phyloP scores from a whole-genome alignment of 164 flowering plant species.

The Liquidambar formosana region DNA sequence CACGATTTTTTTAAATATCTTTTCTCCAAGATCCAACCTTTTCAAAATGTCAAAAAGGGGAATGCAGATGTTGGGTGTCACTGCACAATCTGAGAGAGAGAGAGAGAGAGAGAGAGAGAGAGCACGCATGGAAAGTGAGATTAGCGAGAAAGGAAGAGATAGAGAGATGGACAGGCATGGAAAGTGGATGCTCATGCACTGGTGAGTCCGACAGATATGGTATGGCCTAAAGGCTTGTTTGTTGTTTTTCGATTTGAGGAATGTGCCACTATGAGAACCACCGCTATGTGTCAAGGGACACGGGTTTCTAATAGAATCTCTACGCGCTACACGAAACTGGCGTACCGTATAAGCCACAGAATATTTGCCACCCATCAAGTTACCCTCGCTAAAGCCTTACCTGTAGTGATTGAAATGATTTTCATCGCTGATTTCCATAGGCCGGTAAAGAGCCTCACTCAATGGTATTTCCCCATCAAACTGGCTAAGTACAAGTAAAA shows the following conservation, averaged over 20 bases:
- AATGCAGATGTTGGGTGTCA: not conserved
- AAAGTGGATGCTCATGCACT: not conserved
- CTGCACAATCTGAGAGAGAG: not conserved
- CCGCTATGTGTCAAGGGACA: no score
- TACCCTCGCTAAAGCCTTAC: no score
- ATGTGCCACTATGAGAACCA: no score
- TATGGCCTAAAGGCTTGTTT: not conserved
- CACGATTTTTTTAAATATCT: not conserved
- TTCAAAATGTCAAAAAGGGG: not conserved
- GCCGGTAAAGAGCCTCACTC: no score
- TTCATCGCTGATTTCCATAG: no score
- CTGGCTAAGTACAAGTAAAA: no score
- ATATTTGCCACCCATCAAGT: no score
- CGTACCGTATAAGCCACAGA: no score
- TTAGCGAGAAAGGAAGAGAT: not conserved
- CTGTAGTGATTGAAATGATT: no score
- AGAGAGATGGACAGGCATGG: not conserved
- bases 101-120: not conserved
- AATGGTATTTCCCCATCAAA: no score
- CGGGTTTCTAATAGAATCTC: no score
- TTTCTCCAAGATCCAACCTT: not conserved
- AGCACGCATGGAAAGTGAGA: constrained; percentile 1
- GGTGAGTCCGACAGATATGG: not conserved
- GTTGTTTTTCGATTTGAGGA: not conserved
- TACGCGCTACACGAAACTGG: no score